Evolutionary conservation across 2,329 filamentous ascomycete genomes (phyloP), one percentile per base, ranked within the genome.

Genomic region (Penicillium capsulatum): DNA sequence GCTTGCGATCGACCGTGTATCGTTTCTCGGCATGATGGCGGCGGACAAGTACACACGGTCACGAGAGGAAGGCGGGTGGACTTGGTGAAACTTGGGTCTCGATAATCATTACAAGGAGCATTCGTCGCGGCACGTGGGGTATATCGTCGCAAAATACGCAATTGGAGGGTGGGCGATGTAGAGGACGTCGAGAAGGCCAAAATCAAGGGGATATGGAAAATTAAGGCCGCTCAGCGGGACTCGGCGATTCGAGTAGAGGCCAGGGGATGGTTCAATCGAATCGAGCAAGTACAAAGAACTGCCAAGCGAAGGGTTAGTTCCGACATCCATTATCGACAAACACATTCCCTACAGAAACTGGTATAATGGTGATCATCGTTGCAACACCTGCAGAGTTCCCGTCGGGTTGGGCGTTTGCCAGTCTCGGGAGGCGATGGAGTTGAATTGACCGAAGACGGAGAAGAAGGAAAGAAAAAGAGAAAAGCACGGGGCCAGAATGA

Each of bases 341-440:
- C 46, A 31, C 31, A 15, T 37, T 17, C 24, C 44, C 15, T 45
- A 53, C 50, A 38, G 27, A 28, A 24, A 29, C 35, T 22, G 30
- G 37, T 41, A 41, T 44, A 31, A 40, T 40, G 27, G 47, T 37
- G 48, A 31, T 43, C 52, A 55, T 55, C 41, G 34, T 52, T 49
- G 36, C 36, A 36, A 17, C 29, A 8, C 10, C 30, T 30, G 22
- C 17, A 31, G 17, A 37, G n/a, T 28, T 39, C 17, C 31, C 31
- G 24, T 31, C 35, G 43, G 39, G 35, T 33, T 26, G 7, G 31
- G 34, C 46, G 47, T 54, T 53, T 54, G 48, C 38, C 35, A 38
- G 47, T 44, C 45, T 44, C 42, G 45, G 39, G 38, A 40, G 36
- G 28, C 14, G 17, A 13, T 19, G 13, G 27, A 30, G 17, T 14